Evolutionary conservation across 352 stramenopile species (phyloP), one percentile per base, ranked within the genome.

Genomic region (Pythium dissimile): DNA sequence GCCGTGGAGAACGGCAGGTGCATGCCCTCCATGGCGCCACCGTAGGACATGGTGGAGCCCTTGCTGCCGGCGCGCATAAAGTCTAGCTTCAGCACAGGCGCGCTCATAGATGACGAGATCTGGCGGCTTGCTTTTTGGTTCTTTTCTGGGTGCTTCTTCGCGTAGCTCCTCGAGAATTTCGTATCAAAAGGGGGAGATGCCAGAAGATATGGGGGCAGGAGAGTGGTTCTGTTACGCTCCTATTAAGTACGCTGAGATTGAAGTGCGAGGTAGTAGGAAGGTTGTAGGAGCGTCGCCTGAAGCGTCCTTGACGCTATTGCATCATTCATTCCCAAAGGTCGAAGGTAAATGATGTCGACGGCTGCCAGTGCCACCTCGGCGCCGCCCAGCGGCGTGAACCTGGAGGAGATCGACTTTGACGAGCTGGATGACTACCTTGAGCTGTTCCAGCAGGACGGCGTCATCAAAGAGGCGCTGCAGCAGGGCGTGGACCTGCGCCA

Each of bases 351-450:
- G 21, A 45, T 45, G 31, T 11, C 30, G 31, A n/a, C 35, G 55
- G 8, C 34, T 4, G 43, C n/a, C n/a, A n/a, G n/a, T n/a, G n/a
- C n/a, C n/a, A n/a, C n/a, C n/a, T n/a, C n/a, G n/a, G n/a, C n/a
- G n/a, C n/a, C n/a, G n/a, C n/a, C n/a, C n/a, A n/a, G 46, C 50
- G 65, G 64, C 49, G 66, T 88, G 43, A 75, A 88, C 51, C 63
- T 94, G 27, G 84, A 95, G 46, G 90, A 96, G 54, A 97, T 97
- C 72, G 86, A 97, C 73, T 97, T 97, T 54, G 86, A 92, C 55
- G 90, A 95, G 69, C 83, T 97, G 26, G 90, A 97, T 59, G 89
- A 98, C 58, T 96, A 97, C 72, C 64, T 98, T 39, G 90, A 94
- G 73, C 72, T 91, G n/a, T 98, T 98, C 69, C 92, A 97, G 72